Conservation (phyloP, 768 basidiomycete genomes). For the Pholiota molesta region DNA sequence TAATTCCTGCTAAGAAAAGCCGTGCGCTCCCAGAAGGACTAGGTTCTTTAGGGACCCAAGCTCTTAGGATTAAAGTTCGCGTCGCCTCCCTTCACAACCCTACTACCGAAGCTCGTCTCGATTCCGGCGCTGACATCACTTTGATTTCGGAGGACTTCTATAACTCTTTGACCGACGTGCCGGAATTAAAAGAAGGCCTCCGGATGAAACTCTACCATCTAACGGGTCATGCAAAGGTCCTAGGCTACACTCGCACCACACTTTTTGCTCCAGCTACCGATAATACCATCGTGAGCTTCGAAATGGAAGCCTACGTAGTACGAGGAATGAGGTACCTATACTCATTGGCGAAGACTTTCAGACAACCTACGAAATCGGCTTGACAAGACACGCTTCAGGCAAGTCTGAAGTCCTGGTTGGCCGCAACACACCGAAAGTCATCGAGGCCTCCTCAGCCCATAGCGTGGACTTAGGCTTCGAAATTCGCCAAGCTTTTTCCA, state of each 20-base stretch:
- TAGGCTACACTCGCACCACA: slow-evolving; percentile 14
- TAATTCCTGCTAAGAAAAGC: no score
- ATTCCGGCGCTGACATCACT: slow-evolving; percentile 8
- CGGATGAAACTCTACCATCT: slow-evolving; percentile 20
- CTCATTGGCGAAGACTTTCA: slow-evolving; percentile 20
- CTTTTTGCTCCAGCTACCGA: slow-evolving; percentile 10
- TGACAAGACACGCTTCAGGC: slow-evolving; percentile 7
- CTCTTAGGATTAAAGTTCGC: slow-evolving; percentile 5
- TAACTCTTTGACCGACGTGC: slow-evolving; percentile 10
- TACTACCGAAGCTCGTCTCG: slow-evolving; percentile 6
- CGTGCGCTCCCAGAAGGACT: slow-evolving; percentile 16
- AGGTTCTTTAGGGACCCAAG: slow-evolving; percentile 12
- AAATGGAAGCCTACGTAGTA: slow-evolving; percentile 28
- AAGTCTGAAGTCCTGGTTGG: slow-evolving; percentile 15
- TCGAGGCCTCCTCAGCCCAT: slow-evolving; percentile 14
- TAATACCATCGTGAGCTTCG: slow-evolving; percentile 14
- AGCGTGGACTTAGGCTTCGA: slow-evolving; percentile 23
- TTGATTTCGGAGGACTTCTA: slow-evolving; percentile 13
- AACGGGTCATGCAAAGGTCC: slow-evolving; percentile 15
- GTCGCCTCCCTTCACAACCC: neutral
- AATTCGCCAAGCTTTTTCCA: slow-evolving; percentile 12
- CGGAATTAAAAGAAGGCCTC: slow-evolving; percentile 14
- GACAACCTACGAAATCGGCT: slow-evolving; percentile 12
- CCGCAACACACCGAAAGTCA: neutral
- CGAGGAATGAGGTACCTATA: slow-evolving; percentile 25